These are phyloP conservation scores for Podospora conica DNA, from an alignment of 495 filamentous ascomycete species.

Conservation along the genomic window DNA sequence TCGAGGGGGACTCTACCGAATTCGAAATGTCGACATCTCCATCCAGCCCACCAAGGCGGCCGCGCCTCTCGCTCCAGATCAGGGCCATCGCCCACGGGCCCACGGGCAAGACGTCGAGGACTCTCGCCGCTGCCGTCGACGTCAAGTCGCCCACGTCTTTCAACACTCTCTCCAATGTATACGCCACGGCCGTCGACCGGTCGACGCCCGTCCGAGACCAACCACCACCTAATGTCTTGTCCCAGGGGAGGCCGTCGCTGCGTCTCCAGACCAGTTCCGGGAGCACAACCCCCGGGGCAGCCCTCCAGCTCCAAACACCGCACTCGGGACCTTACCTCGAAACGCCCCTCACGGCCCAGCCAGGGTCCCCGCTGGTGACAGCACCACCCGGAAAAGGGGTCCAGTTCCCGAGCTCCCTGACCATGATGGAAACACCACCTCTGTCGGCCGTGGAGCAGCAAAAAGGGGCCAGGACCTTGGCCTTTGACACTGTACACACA, in stretches of 20 bases:
- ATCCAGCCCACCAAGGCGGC: conserved; percentile 50
- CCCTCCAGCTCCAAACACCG: conserved; percentile 32
- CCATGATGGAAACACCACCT: conserved; percentile 46
- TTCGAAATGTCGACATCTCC: conserved; percentile 33
- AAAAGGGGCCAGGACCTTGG: conserved; percentile 31
- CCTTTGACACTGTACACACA: conserved; percentile 28
- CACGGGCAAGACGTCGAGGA: conserved; percentile 28
- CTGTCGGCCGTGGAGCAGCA: conserved; percentile 44
- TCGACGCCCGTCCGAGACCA: conserved; percentile 50
- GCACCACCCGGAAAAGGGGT: conserved; percentile 28
- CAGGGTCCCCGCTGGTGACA: conserved; percentile 34
- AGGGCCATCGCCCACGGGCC: conserved; percentile 30
- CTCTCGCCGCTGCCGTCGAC: conserved; percentile 39
- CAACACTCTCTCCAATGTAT: conserved; percentile 78
- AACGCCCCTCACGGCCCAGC: conserved; percentile 40
- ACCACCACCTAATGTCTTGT: conserved; percentile 34
- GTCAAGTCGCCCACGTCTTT: conserved; percentile 69
- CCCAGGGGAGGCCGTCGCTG: conserved; percentile 34
- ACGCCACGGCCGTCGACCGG: conserved; percentile 60
- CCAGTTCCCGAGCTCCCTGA: conserved; percentile 41
- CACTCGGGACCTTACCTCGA: conserved; percentile 38
- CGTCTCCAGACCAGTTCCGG: conserved; percentile 39
- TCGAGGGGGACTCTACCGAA: background rate
- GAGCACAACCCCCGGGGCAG: conserved; percentile 14
- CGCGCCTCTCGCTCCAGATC: conserved; percentile 79